Conservation (phyloP, 805 yeast species). For the Ogataea corticis region DNA sequence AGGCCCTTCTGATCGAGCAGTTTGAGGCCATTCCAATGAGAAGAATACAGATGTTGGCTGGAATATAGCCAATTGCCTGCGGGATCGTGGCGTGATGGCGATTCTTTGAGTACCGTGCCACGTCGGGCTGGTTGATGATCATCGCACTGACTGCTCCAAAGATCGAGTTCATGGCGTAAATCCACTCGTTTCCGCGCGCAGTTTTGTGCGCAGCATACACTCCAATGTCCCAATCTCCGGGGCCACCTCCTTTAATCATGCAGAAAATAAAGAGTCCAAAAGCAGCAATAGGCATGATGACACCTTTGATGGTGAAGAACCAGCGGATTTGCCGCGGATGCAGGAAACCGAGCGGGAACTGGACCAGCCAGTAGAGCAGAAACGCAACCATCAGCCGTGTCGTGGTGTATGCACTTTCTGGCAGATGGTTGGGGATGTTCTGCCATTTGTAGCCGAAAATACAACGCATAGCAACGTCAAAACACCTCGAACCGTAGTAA, state of each 20-base stretch:
- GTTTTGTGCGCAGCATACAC: conserved; percentile 3
- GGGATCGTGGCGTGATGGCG: conserved; percentile 16
- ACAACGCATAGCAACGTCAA: conserved; percentile 31
- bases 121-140: conserved; percentile 32
- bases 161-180: conserved; percentile 24
- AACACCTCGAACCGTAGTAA: conserved; percentile 38
- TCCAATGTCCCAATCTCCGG: conserved; percentile 20
- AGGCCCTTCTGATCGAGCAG: conserved; percentile 20
- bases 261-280: conserved; percentile 24
- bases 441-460: conserved; percentile 25
- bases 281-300: conserved; percentile 23
- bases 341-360: conserved; percentile 22
- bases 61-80: conserved; percentile 23
- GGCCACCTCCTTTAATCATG: conserved; percentile 22
- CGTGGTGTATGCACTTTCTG: conserved; percentile 19
- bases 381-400: conserved; percentile 21
- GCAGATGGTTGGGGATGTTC: conserved; percentile 18
- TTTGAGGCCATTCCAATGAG: conserved; percentile 24
- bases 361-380: conserved; percentile 23
- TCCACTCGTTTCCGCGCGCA: conserved; percentile 20
- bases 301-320: conserved; percentile 22
- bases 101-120: conserved; percentile 27
- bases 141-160: conserved; percentile 29
- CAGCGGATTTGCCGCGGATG: conserved; percentile 22
- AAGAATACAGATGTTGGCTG: conserved; percentile 18